Evolutionary conservation across 2,329 filamentous ascomycete species (phyloP).

Genomic region (Microcyclospora pomicola): DNA sequence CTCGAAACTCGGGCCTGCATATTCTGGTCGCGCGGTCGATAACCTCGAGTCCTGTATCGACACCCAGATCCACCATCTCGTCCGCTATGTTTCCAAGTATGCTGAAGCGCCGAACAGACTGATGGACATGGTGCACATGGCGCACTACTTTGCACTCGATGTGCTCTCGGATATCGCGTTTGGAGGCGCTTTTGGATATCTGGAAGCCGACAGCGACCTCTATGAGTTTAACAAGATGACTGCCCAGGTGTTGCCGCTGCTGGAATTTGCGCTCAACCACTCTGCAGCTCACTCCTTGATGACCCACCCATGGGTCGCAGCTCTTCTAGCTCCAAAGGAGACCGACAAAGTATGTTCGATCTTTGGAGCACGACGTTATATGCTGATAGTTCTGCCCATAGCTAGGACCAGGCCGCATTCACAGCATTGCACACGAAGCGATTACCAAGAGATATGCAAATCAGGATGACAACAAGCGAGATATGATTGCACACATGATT

Average conservation of each 20-base stretch:
- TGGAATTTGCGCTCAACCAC: conserved; percentile 15
- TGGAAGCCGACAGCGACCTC: conserved; percentile 35
- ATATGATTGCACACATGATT: conserved; percentile 40
- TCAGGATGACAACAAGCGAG: conserved; percentile 21
- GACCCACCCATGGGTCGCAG: conserved; percentile 10
- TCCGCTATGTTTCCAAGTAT: too few relatives aligned
- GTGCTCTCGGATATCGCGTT: conserved; percentile 42
- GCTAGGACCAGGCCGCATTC: conserved; percentile 13
- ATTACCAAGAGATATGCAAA: conserved; percentile 15
- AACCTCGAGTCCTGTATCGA: conserved; percentile 39
- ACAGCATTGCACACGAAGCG: conserved; percentile 14
- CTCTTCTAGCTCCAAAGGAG: conserved; percentile 12
- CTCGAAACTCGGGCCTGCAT: conserved; percentile 13
- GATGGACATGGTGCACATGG: conserved; percentile 18
- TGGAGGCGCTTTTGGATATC: conserved; percentile 38
- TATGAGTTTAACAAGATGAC: conserved; percentile 16
- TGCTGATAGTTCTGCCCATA: too few relatives aligned
- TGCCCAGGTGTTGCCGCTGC: conserved; percentile 11
- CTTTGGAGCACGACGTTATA: too few relatives aligned
- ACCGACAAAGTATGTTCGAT: conserved; percentile 10
- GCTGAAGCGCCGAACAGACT: too few relatives aligned
- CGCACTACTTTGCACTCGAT: conserved; percentile 43
- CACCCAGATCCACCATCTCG: conserved; percentile 24
- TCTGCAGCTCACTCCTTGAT: conserved; percentile 12
- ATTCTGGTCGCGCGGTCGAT: conserved; percentile 42